These are phyloP conservation scores for Paecilomyces sp. DNA, from an alignment of 2,329 filamentous ascomycete genomes.

Conservation along the genomic window DNA sequence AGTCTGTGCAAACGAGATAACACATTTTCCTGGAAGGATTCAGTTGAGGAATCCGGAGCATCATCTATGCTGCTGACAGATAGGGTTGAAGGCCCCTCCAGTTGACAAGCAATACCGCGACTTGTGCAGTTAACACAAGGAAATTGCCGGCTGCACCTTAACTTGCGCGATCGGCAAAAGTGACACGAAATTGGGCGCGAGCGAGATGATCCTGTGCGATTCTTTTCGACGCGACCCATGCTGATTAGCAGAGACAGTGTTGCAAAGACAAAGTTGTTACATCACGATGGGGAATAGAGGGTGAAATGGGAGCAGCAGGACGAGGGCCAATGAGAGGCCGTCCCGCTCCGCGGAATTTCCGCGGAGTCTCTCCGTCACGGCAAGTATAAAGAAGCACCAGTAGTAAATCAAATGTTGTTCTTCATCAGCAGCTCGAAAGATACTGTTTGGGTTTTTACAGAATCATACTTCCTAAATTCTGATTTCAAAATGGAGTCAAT, in stretches of 20 bases:
- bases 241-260: too few species aligned
- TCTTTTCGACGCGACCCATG: too few species aligned
- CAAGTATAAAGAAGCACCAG: background rate
- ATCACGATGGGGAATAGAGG: too few species aligned
- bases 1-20: background rate
- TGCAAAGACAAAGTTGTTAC: too few species aligned
- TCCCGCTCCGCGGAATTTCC: background rate
- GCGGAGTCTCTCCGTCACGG: background rate
- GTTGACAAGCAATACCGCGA: slow-evolving; percentile 18
- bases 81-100: slow-evolving; percentile 2
- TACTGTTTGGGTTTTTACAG: too few species aligned
- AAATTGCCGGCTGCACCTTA: slow-evolving; percentile 45
- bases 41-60: background rate
- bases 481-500: too few species aligned
- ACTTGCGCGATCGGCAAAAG: slow-evolving; percentile 33
- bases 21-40: background rate
- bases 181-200: slow-evolving; percentile 26
- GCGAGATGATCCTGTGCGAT: slow-evolving; percentile 3
- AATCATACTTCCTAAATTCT: too few species aligned
- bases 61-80: slow-evolving; percentile 2
- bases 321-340: too few species aligned
- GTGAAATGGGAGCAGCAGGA: too few species aligned
- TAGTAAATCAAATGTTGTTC: too few species aligned
- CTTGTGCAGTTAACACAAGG: slow-evolving; percentile 43
- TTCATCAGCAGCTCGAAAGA: too few species aligned